A percentile compares a stretch with the other conserved stretches of the same genome.
These are phyloP conservation scores for Botrytis paeoniae DNA, from an alignment of 2,329 filamentous ascomycete species.

Conservation along the genomic window DNA sequence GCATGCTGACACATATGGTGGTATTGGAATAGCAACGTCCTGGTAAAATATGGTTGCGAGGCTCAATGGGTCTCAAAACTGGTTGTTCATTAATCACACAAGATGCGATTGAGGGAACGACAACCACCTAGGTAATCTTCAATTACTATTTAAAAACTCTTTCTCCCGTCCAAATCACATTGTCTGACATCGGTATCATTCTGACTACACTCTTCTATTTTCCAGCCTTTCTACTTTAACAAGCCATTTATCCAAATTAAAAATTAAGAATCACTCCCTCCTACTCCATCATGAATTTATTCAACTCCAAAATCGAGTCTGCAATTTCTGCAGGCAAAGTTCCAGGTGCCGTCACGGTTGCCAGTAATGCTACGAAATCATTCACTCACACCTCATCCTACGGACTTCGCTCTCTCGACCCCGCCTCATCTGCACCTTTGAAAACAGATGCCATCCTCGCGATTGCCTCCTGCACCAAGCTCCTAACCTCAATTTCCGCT, in stretches of 20 bases:
- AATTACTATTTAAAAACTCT: background rate
- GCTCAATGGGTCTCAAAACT: background rate
- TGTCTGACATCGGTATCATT: background rate
- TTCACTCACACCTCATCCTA: conserved; percentile 43
- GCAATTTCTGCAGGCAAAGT: conserved; percentile 19
- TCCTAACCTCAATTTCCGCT: conserved; percentile 49
- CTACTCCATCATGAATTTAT: background rate
- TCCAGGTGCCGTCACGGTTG: conserved; percentile 26
- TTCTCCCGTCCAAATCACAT: background rate
- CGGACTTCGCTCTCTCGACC: background rate
- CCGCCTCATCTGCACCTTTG: conserved; percentile 55
- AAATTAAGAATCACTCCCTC: background rate
- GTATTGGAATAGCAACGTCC: background rate
- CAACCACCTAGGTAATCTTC: background rate
- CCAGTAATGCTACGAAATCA: conserved; percentile 23
- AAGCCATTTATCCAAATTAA: background rate
- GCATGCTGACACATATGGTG: background rate
- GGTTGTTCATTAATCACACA: background rate
- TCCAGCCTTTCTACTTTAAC: background rate
- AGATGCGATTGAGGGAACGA: background rate
- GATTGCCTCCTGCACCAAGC: conserved; percentile 57
- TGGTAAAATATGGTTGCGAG: background rate
- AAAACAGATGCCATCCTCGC: conserved; percentile 58
- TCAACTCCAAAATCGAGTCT: background rate
- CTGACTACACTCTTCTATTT: background rate